Conservation (phyloP, 176 grass and related monocot genomes). For the Elymus sibiricus region DNA sequence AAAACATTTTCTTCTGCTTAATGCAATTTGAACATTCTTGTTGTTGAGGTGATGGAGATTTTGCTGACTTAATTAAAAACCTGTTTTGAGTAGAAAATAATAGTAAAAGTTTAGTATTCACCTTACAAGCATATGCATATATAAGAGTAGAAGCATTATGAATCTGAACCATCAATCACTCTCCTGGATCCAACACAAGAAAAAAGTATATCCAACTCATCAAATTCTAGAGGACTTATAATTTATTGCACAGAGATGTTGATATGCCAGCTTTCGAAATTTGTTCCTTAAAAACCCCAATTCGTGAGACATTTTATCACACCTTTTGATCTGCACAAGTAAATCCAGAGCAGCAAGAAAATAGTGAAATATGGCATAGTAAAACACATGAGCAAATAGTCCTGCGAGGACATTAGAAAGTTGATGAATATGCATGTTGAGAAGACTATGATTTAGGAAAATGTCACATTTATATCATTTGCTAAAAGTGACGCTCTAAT, state of each 20-base stretch:
- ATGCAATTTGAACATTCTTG: neutral
- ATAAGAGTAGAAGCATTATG: neutral
- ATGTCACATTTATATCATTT: constrained; percentile 4
- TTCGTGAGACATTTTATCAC: neutral
- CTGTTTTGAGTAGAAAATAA: neutral
- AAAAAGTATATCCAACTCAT: neutral
- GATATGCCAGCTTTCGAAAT: too few species aligned
- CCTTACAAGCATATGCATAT: neutral
- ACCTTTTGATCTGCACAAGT: neutral
- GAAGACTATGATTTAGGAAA: neutral
- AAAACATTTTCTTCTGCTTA: neutral
- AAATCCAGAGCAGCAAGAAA: too few species aligned
- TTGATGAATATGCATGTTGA: neutral
- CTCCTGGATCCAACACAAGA: neutral
- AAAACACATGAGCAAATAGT: neutral
- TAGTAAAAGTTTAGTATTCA: neutral
- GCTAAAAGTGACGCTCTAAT: neutral
- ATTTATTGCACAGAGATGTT: neutral
- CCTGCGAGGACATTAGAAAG: neutral
- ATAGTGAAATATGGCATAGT: neutral
- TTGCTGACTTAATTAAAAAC: neutral
- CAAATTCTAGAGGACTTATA: too few species aligned
- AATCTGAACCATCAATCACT: neutral
- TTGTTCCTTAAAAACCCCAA: too few species aligned
- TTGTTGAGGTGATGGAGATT: neutral